These are phyloP conservation scores for Physcia stellaris DNA, from an alignment of 495 filamentous ascomycete genomes.

Conservation along the genomic window DNA sequence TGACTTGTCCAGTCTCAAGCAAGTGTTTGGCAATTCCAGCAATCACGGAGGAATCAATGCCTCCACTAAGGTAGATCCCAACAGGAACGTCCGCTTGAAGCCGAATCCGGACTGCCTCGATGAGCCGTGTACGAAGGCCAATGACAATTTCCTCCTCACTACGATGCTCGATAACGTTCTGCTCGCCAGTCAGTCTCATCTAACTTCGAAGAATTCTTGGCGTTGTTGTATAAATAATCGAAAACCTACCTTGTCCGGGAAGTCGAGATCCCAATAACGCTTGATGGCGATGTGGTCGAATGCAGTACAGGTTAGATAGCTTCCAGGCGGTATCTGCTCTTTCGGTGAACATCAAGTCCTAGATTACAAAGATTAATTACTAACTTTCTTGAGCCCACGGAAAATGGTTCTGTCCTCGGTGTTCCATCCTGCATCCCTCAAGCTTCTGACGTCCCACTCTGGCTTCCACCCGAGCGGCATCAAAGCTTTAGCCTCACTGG, in stretches of 20 bases:
- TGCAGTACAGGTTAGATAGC: slow-evolving; percentile 15
- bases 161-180: slow-evolving; percentile 6
- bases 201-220: too few species aligned
- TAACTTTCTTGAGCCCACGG: slow-evolving; percentile 28
- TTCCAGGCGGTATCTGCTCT: slow-evolving; percentile 21
- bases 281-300: slow-evolving; percentile 17
- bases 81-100: slow-evolving; percentile 39
- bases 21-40: slow-evolving; percentile 38
- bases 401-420: slow-evolving; percentile 29
- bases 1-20: slow-evolving; percentile 21
- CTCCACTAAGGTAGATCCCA: slow-evolving; percentile 37
- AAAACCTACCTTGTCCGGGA: slow-evolving; percentile 30
- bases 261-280: slow-evolving; percentile 36
- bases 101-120: slow-evolving; percentile 32
- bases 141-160: slow-evolving; percentile 30
- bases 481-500: slow-evolving; percentile 33
- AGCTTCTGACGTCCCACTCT: slow-evolving; percentile 31
- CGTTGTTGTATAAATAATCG: background rate
- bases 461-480: slow-evolving; percentile 30
- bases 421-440: slow-evolving; percentile 25
- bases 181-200: background rate
- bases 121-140: slow-evolving; percentile 27
- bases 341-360: too few species aligned
- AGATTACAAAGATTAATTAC: too few species aligned
- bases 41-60: slow-evolving; percentile 36